Conservation (phyloP, 2,329 filamentous ascomycete genomes). For the Pyrenophora graminea region DNA sequence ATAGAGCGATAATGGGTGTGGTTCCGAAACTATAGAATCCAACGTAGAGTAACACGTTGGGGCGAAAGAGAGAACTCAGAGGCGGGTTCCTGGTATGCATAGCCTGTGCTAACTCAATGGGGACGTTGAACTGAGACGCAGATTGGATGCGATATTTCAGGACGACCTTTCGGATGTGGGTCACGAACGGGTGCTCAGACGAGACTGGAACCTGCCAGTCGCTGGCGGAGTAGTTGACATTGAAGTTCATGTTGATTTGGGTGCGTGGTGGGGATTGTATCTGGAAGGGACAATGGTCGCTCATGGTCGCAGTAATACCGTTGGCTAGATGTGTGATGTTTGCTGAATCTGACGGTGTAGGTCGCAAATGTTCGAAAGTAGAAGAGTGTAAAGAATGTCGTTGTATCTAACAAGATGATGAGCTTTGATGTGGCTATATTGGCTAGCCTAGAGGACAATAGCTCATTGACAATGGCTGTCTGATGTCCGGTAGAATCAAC, state of each 20-base stretch:
- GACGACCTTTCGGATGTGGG: conserved; percentile 6
- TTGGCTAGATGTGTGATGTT: no score
- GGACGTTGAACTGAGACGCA: conserved; percentile 4
- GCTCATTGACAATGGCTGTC: no score
- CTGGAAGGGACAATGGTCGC: no score
- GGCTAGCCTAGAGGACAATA: no score
- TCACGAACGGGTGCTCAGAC: conserved; percentile 11
- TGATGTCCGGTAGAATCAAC: no score
- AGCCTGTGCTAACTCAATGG: conserved; percentile 9
- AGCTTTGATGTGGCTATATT: no score
- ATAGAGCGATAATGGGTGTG: not conserved
- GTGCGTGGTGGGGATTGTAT: no score
- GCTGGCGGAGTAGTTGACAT: not conserved
- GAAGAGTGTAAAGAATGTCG: no score
- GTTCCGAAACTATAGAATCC: conserved; percentile 12
- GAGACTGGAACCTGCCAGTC: conserved; percentile 4
- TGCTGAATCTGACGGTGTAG: no score
- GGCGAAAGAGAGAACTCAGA: not conserved
- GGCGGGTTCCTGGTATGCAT: not conserved
- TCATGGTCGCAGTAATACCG: no score
- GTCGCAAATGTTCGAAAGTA: no score
- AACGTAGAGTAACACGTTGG: conserved; percentile 1
- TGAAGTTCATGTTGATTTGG: not conserved
- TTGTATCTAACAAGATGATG: no score
- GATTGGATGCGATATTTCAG: conserved; percentile 13